phyloP scores from a whole-genome alignment of 192 early-diverging fungal species.

The Spinellus fusiger region DNA sequence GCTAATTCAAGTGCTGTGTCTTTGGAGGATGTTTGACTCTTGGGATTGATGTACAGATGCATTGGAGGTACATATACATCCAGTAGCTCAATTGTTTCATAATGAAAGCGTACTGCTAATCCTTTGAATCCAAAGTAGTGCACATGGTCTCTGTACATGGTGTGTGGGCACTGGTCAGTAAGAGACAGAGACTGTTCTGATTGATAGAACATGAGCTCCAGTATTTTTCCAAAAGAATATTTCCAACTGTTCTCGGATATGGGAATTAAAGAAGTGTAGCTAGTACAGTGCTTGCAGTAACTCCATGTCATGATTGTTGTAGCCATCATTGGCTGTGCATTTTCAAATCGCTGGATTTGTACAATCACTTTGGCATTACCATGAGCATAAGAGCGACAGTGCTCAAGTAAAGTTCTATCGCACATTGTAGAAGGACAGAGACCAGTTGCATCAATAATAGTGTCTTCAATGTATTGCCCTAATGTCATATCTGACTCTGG shows the following conservation, averaged over 20 bases:
- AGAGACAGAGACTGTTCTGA: slow-evolving; percentile 7
- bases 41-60: slow-evolving; percentile 52
- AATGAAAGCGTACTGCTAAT: slow-evolving; percentile 74
- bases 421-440: slow-evolving; percentile 71
- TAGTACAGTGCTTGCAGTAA: slow-evolving; percentile 66
- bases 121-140: slow-evolving; percentile 76
- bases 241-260: slow-evolving; percentile 85
- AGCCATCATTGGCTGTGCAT: slow-evolving; percentile 51
- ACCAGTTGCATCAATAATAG: slow-evolving; percentile 58
- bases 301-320: slow-evolving; percentile 83
- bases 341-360: slow-evolving; percentile 50
- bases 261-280: slow-evolving; percentile 58
- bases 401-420: slow-evolving; percentile 68
- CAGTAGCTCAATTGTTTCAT: slow-evolving; percentile 59
- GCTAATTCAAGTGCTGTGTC: slow-evolving; percentile 68
- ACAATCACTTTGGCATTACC: slow-evolving; percentile 73
- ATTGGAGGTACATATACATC: slow-evolving; percentile 72
- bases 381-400: slow-evolving; percentile 85
- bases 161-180: slow-evolving; percentile 66
- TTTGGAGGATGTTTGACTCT: slow-evolving; percentile 56
- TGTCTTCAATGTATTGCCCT: slow-evolving; percentile 82
- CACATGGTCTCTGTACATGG: slow-evolving; percentile 73
- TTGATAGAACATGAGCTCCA: slow-evolving; percentile 90
- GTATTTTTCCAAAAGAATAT: slow-evolving; percentile 96
- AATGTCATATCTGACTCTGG: slow-evolving; percentile 71